Percentiles rank a stretch among this genome's conserved stretches.
Conservation (phyloP, 345 rosid species). For the Salix viminalis region DNA sequence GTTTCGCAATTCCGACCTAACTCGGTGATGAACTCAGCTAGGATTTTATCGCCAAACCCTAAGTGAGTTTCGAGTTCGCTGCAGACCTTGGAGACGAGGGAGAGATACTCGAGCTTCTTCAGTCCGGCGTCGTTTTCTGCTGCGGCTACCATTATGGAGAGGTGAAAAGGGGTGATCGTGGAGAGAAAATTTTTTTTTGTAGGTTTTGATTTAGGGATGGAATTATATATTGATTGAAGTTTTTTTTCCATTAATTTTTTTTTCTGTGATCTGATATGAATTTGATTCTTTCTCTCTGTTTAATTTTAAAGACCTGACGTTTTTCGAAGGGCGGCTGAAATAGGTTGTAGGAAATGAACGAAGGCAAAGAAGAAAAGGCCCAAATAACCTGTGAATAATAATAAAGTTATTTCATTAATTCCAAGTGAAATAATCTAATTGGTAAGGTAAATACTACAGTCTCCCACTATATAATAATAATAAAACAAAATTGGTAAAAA, state of each 20-base stretch:
- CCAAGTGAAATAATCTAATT: too few species aligned
- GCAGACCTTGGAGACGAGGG: slow-evolving; percentile 82
- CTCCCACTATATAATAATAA: too few species aligned
- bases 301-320: too few species aligned
- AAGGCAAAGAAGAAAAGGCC: too few species aligned
- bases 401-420: too few species aligned
- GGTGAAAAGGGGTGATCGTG: neutral
- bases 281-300: too few species aligned
- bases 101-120: slow-evolving; percentile 47
- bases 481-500: too few species aligned
- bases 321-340: too few species aligned
- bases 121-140: slow-evolving; percentile 30
- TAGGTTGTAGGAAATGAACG: too few species aligned
- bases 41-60: slow-evolving; percentile 65
- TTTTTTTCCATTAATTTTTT: neutral
- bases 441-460: too few species aligned
- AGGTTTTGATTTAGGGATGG: neutral
- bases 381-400: too few species aligned
- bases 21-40: slow-evolving; percentile 79
- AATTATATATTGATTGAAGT: too few species aligned
- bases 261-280: neutral
- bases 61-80: slow-evolving; percentile 75
- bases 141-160: neutral
- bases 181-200: neutral
- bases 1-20: slow-evolving; percentile 52